Base-by-base conservation (phyloP, 768 basidiomycete genomes). In the Leucogyrophana mollusca region DNA sequence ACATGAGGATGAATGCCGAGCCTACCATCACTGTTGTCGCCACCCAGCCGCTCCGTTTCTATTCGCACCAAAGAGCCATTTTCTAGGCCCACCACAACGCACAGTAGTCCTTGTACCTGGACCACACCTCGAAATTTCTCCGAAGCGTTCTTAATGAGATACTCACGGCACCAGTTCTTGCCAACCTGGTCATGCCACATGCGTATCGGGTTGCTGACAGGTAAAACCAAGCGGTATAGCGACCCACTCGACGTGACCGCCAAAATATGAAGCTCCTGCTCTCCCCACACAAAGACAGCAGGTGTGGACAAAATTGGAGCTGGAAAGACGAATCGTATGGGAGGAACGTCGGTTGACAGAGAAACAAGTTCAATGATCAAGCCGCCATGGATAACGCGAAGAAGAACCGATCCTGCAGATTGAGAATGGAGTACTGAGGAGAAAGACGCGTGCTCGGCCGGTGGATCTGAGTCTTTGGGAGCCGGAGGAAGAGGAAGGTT, bases 291-390 rank as follows among this genome's bases (percentile, higher is more conserved):
- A 56, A 87, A 78, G 41, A 92, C 58, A 17, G 82, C 76, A 3
- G 91, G 90, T 39, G 75, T 68, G 10, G 83, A 73, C 21, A 89
- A 63, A 40, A 93, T 64, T 30, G 77, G 59, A 9, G 86, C 80
- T 30, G 90, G 89, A 55, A 91, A 90, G 53, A 87, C 73, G 61
- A 94, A 80, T 47, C 89, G 82, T 51, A 92, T 76, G 14, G 90
- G 82, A 24, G 77, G 71, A 2, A 83, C 69, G 52, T 80, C 70
- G 1, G 77, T 74, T 4, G 87, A 80, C 36, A 91, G 70, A n/a
- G 90, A 88, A 30, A 83, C 59, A 37, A 94, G 78, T 58, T 94
- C 89, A 34, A 91, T 65, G 40, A 90, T 83, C 51, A 82, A 66
- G 20, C 84, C 85, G 36, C 77, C 80, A 51, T 92, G 85, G 44